Evolutionary conservation across 768 basidiomycete genomes (phyloP).

Genomic region (Mycena albidolilacea): DNA sequence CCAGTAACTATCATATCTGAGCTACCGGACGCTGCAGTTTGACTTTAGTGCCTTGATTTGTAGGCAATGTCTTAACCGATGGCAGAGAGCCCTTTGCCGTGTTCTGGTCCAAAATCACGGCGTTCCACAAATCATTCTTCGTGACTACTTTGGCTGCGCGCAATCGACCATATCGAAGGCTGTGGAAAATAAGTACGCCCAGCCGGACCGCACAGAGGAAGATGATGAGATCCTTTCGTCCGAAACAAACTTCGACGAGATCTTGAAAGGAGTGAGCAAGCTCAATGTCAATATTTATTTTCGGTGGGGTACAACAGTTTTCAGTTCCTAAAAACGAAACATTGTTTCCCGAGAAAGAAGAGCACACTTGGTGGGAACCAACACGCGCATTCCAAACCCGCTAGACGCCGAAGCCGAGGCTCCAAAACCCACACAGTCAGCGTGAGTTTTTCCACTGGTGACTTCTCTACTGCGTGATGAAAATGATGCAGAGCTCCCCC

Average conservation of each 20-base stretch:
- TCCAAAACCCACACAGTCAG: not conserved
- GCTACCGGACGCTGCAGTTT: not conserved
- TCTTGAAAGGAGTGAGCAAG: not conserved
- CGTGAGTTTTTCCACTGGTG: not conserved
- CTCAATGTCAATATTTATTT: not conserved
- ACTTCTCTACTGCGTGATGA: not conserved
- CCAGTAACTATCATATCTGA: not conserved
- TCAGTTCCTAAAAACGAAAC: not conserved
- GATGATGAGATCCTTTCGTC: not conserved
- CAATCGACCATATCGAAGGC: not conserved
- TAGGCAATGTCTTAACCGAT: not conserved
- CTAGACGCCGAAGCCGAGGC: constrained; percentile 5
- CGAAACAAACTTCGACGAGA: not conserved
- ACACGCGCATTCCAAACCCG: not conserved
- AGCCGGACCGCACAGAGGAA: not conserved
- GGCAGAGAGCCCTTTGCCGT: not conserved
- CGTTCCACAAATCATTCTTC: not conserved
- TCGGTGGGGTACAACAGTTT: not conserved
- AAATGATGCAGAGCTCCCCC: not conserved
- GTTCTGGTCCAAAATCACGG: not conserved
- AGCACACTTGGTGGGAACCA: not conserved
- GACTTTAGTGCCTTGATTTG: not conserved
- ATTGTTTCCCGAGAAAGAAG: not conserved
- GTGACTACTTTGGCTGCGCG: not conserved
- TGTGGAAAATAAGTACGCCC: not conserved